Evolutionary conservation across 805 yeast genomes (phyloP).

Genomic region (Pichia rugopelliculosa): DNA sequence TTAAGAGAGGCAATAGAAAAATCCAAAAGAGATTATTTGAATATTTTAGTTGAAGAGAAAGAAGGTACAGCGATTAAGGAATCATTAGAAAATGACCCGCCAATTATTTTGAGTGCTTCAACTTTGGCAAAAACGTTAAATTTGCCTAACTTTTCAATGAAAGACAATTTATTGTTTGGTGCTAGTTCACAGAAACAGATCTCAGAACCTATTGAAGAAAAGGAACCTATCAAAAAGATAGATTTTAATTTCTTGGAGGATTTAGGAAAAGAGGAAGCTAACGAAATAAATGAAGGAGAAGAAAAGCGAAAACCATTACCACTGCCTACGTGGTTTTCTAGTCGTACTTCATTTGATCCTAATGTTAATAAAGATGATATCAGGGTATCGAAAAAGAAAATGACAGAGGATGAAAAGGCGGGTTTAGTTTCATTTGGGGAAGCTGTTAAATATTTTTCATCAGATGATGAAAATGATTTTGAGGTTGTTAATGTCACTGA

Average conservation of each 20-base stretch:
- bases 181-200: not conserved
- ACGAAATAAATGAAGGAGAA: not conserved
- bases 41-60: conserved; percentile 21
- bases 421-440: conserved; percentile 49
- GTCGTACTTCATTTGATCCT: conserved; percentile 13
- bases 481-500: conserved; percentile 1
- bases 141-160: conserved; percentile 13
- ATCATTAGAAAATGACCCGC: conserved; percentile 12
- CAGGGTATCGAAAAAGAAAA: not conserved
- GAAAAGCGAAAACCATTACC: conserved; percentile 13
- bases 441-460: conserved; percentile 27
- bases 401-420: conserved; percentile 36
- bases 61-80: not conserved
- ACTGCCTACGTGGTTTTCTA: conserved; percentile 31
- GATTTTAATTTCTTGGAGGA: not conserved
- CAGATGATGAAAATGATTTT: conserved; percentile 14
- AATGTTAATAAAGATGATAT: not conserved
- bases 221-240: not conserved
- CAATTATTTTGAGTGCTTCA: conserved; percentile 18
- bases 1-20: conserved; percentile 40
- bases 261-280: not conserved
- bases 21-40: conserved; percentile 36
- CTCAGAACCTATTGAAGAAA: conserved; percentile 2
- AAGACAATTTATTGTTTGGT: conserved; percentile 12
- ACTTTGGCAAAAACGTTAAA: conserved; percentile 14